Evolutionary conservation across 2,329 filamentous ascomycete species (phyloP).

Genomic region (Albifimbria verrucaria): DNA sequence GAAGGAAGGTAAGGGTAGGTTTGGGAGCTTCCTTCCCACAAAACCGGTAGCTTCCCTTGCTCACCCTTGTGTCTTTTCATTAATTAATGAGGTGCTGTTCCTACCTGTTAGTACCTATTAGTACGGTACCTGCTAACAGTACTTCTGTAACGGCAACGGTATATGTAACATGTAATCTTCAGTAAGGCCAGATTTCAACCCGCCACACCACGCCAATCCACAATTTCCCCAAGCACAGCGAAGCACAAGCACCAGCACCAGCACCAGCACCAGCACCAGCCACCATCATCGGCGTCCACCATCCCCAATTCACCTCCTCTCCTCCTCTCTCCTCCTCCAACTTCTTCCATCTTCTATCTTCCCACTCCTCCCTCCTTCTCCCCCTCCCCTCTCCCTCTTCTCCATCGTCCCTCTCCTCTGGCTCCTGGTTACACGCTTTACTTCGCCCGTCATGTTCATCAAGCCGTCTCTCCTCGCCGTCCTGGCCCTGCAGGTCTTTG

Average conservation of each 20-base stretch:
- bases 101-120: too few relatives aligned
- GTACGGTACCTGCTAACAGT: too few relatives aligned
- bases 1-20: too few relatives aligned
- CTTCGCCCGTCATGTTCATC: conserved; percentile 60
- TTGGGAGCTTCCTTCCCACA: too few relatives aligned
- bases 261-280: conserved; percentile 17
- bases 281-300: too few relatives aligned
- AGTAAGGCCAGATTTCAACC: neutral
- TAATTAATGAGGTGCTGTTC: too few relatives aligned
- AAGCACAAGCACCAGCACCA: conserved; percentile 17
- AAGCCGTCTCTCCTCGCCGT: conserved; percentile 70
- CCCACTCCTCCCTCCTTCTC: conserved; percentile 6
- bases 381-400: conserved; percentile 6
- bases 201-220: neutral
- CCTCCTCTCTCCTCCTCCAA: conserved; percentile 2
- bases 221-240: neutral
- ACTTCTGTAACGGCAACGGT: too few relatives aligned
- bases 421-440: conserved; percentile 1
- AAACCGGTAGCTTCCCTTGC: too few relatives aligned
- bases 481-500: conserved; percentile 65
- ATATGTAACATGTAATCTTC: too few relatives aligned
- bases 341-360: conserved; percentile 9
- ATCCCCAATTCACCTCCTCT: neutral
- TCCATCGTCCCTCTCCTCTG: conserved; percentile 1
- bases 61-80: too few relatives aligned